These are phyloP conservation scores for Pythium oligandrum DNA, from an alignment of 352 stramenopile genomes.

Conservation along the genomic window DNA sequence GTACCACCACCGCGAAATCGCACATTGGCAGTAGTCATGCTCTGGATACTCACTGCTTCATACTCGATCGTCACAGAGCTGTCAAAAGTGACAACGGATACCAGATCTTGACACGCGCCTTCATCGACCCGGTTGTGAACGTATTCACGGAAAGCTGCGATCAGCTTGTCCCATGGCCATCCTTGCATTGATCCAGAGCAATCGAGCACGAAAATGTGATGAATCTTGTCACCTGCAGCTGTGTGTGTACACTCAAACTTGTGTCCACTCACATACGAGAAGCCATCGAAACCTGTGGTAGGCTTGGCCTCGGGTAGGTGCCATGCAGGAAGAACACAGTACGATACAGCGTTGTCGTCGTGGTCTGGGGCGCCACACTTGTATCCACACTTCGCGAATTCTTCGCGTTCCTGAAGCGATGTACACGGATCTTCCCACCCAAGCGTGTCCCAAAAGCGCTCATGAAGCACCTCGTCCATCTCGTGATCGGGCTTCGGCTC, in stretches of 20 bases:
- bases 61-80: conserved; percentile 33
- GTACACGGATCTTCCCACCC: conserved; percentile 71
- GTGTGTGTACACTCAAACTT: conserved; percentile 74
- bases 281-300: conserved; percentile 27
- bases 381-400: conserved; percentile 72
- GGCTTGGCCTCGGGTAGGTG: conserved; percentile 32
- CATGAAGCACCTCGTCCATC: conserved; percentile 68
- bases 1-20: conserved; percentile 44
- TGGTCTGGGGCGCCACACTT: conserved; percentile 68
- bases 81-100: conserved; percentile 75
- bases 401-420: conserved; percentile 42
- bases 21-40: conserved; percentile 22
- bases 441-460: conserved; percentile 71
- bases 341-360: conserved; percentile 36
- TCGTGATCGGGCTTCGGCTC: conserved; percentile 48
- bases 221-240: conserved; percentile 39
- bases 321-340: conserved; percentile 65
- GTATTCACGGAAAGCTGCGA: conserved; percentile 55
- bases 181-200: conserved; percentile 71
- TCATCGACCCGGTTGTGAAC: conserved; percentile 59
- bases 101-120: conserved; percentile 48
- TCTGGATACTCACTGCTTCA: conserved; percentile 47
- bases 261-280: conserved; percentile 58
- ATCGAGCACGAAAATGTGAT: conserved; percentile 83
- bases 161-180: conserved; percentile 48